Evolutionary conservation across 1,284 basidiomycete genomes (phyloP).

Genomic region (Ceratorhiza oryzae-sativae): DNA sequence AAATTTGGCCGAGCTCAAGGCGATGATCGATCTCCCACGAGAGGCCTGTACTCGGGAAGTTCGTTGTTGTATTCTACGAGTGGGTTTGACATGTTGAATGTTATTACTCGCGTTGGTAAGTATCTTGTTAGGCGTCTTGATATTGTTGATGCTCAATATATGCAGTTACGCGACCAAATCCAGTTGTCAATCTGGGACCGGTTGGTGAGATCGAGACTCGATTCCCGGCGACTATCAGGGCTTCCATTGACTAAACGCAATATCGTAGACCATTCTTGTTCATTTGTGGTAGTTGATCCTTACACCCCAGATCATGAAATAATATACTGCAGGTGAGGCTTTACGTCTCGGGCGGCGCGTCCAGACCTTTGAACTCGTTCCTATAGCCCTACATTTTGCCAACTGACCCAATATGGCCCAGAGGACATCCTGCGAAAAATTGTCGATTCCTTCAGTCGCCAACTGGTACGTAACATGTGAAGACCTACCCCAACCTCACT

Average conservation of each 20-base stretch:
- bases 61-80: conserved; percentile 36
- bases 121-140: no score
- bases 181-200: conserved; percentile 29
- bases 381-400: conserved; percentile 28
- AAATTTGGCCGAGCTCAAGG: conserved; percentile 25
- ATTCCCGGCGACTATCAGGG: background rate
- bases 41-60: conserved; percentile 19
- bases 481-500: background rate
- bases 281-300: conserved; percentile 34
- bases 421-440: conserved; percentile 32
- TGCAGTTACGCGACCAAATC: conserved; percentile 33
- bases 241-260: background rate
- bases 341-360: background rate
- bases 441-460: conserved; percentile 32
- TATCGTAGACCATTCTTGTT: conserved; percentile 26
- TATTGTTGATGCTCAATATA: background rate
- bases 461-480: background rate
- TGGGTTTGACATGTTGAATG: conserved; percentile 32
- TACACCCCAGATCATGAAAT: conserved; percentile 34
- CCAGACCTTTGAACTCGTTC: background rate
- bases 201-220: conserved; percentile 27
- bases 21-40: conserved; percentile 32
- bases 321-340: conserved; percentile 28
- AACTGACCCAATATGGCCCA: conserved; percentile 14
- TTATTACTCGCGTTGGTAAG: conserved; percentile 33